These are phyloP conservation scores for Calcarisporium arbuscula DNA, from an alignment of 2,329 filamentous ascomycete species.

Conservation along the genomic window DNA sequence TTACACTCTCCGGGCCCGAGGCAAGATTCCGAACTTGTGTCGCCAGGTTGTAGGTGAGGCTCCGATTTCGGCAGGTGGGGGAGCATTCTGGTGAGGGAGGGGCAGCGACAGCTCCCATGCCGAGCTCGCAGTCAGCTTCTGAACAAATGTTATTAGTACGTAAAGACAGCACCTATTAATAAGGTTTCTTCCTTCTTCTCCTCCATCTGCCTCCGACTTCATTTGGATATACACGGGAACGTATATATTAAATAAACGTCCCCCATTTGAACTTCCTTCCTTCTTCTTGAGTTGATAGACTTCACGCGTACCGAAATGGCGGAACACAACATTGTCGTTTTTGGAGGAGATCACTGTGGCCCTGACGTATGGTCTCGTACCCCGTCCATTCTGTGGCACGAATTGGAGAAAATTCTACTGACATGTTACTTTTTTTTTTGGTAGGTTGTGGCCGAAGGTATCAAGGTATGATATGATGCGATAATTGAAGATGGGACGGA, in stretches of 20 bases:
- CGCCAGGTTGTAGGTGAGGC: conserved; percentile 1
- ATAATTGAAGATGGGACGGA: not conserved
- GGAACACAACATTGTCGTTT: conserved; percentile 71
- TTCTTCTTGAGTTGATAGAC: too few species aligned
- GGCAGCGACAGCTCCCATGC: too few species aligned
- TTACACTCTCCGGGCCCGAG: too few species aligned
- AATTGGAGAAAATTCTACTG: not conserved
- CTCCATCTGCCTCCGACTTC: too few species aligned
- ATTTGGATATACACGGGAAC: too few species aligned
- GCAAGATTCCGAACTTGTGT: too few species aligned
- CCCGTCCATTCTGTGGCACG: not conserved
- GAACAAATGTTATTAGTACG: too few species aligned
- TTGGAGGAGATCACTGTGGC: conserved; percentile 78
- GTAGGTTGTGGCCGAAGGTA: conserved; percentile 70
- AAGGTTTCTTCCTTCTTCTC: not conserved
- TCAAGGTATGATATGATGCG: conserved; percentile 58
- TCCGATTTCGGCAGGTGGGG: conserved; percentile 34
- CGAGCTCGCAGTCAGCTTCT: too few species aligned
- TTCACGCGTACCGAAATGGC: conserved; percentile 47
- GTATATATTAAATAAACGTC: too few species aligned
- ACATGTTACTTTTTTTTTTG: conserved; percentile 7
- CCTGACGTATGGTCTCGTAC: conserved; percentile 58
- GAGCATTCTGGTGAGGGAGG: not conserved
- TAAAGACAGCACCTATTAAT: too few species aligned
- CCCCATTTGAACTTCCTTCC: too few species aligned